These are phyloP conservation scores for Teratosphaeria pseudoeucalypti DNA, from an alignment of 2,329 filamentous ascomycete species.

Conservation along the genomic window DNA sequence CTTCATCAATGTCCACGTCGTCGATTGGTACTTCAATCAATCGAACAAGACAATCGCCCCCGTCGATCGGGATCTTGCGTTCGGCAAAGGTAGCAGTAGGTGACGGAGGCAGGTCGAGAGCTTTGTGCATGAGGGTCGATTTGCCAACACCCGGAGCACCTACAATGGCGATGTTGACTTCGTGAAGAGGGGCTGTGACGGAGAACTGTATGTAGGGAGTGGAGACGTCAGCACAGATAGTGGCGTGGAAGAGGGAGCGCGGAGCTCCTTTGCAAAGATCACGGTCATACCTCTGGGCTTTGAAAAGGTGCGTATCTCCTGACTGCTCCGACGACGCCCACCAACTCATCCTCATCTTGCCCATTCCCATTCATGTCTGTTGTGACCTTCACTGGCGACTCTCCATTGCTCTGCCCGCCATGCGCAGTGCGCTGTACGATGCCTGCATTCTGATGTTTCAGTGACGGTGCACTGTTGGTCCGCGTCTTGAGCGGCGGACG, in stretches of 20 bases:
- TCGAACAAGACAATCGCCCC: slow-evolving; percentile 45
- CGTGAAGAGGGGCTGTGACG: not conserved
- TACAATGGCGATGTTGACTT: slow-evolving; percentile 48
- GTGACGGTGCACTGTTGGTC: slow-evolving; percentile 19
- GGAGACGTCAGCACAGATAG: not conserved
- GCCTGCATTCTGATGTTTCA: not conserved
- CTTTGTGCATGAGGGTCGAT: slow-evolving; percentile 48
- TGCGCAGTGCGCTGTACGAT: not conserved
- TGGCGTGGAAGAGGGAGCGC: not conserved
- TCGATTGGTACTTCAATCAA: slow-evolving; percentile 46
- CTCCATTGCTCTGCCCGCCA: not conserved
- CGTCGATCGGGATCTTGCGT: slow-evolving; percentile 48
- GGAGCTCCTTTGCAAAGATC: not conserved
- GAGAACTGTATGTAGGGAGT: not conserved
- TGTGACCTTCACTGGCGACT: not conserved
- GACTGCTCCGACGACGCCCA: slow-evolving; percentile 20
- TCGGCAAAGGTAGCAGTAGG: slow-evolving; percentile 32
- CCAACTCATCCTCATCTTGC: slow-evolving; percentile 23
- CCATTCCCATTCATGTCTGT: slow-evolving; percentile 6
- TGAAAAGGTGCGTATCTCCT: slow-evolving; percentile 19
- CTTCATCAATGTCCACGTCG: slow-evolving; percentile 41
- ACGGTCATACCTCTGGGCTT: slow-evolving; percentile 18
- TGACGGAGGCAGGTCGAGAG: slow-evolving; percentile 42
- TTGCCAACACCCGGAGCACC: slow-evolving; percentile 47
- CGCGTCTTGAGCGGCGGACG: slow-evolving; percentile 15